Conservation (phyloP, 192 early-diverging fungal genomes). For the Backusella psychrophila region DNA sequence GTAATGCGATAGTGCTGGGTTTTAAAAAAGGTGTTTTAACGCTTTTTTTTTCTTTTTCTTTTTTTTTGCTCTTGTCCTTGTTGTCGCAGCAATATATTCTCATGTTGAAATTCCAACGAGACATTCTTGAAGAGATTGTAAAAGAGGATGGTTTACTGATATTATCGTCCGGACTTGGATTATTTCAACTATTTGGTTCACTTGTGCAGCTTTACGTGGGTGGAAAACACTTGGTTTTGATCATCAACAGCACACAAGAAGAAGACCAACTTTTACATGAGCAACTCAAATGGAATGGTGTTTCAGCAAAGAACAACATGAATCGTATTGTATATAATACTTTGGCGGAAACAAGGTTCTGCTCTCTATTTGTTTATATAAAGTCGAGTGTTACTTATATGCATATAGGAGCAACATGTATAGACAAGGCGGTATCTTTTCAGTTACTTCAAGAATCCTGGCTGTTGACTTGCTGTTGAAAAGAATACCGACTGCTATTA, state of each 20-base stretch:
- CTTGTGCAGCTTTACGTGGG: conserved; percentile 70
- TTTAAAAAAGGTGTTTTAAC: too few relatives aligned
- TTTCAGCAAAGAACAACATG: conserved; percentile 29
- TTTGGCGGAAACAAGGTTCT: conserved; percentile 52
- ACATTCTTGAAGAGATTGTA: conserved; percentile 62
- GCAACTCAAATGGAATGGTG: conserved; percentile 44
- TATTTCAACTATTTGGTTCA: conserved; percentile 65
- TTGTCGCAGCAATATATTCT: not conserved
- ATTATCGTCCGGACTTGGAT: conserved; percentile 74
- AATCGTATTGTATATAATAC: conserved; percentile 57
- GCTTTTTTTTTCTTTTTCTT: not conserved
- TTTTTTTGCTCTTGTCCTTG: not conserved
- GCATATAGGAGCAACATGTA: conserved; percentile 59
- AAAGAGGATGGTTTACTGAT: conserved; percentile 84
- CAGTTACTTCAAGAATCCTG: conserved; percentile 84
- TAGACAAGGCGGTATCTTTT: conserved; percentile 77
- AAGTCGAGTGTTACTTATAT: conserved; percentile 8
- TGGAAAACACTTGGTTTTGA: conserved; percentile 70
- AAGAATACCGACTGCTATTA: conserved; percentile 67
- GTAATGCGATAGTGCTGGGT: not conserved
- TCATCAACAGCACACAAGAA: conserved; percentile 67
- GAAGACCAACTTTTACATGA: conserved; percentile 57
- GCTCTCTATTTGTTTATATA: not conserved
- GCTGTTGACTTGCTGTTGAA: conserved; percentile 87
- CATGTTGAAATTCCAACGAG: conserved; percentile 60